Evolutionary conservation across 75 land plant genomes (phyloP), one percentile per base, ranked within the genome.

Genomic region (Isoetes taiwanensis): DNA sequence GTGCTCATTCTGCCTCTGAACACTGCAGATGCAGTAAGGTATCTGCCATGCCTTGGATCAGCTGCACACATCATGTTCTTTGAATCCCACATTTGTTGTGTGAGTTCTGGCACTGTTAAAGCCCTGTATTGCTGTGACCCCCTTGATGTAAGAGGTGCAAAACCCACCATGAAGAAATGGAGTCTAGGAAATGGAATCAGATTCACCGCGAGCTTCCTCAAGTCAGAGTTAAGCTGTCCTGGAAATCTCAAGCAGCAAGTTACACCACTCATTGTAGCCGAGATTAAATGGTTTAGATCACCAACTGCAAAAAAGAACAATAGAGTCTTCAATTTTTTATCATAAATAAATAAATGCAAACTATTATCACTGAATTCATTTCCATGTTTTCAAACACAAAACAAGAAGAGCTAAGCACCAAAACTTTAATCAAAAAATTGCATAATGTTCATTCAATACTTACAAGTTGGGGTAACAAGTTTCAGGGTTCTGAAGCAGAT

Each of bases 401-500:
- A n/a, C n/a, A n/a, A n/a, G n/a, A n/a, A n/a, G n/a, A n/a, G n/a
- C n/a, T n/a, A n/a, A n/a, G n/a, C n/a, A n/a, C n/a, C n/a, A n/a
- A n/a, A n/a, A n/a, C n/a, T n/a, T n/a, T n/a, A n/a, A n/a, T n/a
- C n/a, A n/a, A n/a, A n/a, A n/a, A n/a, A n/a, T n/a, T n/a, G n/a
- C n/a, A n/a, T n/a, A n/a, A n/a, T n/a, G n/a, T n/a, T n/a, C n/a
- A n/a, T n/a, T n/a, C n/a, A n/a, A n/a, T n/a, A n/a, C n/a, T n/a
- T n/a, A n/a, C n/a, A 80, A 17, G 83, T 80, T 27, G 83, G 81
- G 20, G 81, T 80, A 6, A 77, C 70, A 27, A 80, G 72, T 57
- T 80, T 80, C 14, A 80, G 64, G 17, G 83, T 80, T 30, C 81
- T 32, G 77, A 80, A 80, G 72, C 80, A 80, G 16, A 80, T 80